Evolutionary conservation across 2,329 filamentous ascomycete species (phyloP).

Genomic region (Apiospora malaysiana): DNA sequence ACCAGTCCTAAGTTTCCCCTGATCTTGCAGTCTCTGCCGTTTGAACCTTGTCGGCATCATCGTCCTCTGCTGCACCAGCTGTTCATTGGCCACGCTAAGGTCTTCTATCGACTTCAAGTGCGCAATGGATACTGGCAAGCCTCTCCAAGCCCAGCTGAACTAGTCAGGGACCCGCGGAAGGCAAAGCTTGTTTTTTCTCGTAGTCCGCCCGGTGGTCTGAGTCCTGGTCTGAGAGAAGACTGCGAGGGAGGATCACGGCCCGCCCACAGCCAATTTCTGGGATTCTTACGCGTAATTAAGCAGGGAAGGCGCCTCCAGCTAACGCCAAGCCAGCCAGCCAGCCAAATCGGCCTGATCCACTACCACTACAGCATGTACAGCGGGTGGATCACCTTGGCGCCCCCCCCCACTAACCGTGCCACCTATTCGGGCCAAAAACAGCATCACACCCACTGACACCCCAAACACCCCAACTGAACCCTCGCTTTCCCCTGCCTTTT

Average conservation of each 20-base stretch:
- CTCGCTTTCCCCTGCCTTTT: neutral
- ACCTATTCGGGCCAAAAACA: conserved; percentile 1
- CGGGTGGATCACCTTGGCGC: neutral
- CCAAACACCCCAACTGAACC: neutral
- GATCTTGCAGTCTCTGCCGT: neutral
- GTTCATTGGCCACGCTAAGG: neutral
- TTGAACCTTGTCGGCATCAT: neutral
- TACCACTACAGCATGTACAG: too few relatives aligned
- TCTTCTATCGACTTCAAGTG: too few relatives aligned
- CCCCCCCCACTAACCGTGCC: neutral
- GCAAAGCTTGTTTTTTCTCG: conserved; percentile 10
- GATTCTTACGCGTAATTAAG: conserved; percentile 15
- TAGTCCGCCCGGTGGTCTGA: neutral
- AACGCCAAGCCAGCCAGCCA: neutral
- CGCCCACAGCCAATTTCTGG: neutral
- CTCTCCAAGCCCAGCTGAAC: neutral
- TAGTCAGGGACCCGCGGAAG: neutral
- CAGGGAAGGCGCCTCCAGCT: conserved; percentile 2
- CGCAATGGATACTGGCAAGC: neutral
- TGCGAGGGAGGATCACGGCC: neutral
- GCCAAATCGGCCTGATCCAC: too few relatives aligned
- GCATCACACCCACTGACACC: neutral
- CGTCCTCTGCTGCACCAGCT: too few relatives aligned
- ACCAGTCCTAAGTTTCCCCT: too few relatives aligned
- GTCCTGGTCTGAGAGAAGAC: too few relatives aligned